Percentiles rank a stretch among this genome's conserved stretches.
Conservation (phyloP, 331 rosid genomes). For the Telfairia occidentalis region DNA sequence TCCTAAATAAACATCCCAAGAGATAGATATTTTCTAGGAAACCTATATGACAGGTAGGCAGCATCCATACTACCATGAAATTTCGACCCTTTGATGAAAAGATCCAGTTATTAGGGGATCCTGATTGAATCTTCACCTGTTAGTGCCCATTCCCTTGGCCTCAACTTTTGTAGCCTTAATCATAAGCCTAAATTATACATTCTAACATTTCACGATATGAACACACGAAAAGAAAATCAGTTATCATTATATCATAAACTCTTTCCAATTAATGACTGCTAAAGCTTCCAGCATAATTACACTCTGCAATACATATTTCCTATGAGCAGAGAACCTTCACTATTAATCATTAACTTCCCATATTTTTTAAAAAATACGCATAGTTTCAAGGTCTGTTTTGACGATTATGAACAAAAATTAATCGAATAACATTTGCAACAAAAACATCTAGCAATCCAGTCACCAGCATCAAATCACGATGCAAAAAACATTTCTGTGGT, state of each 20-base stretch:
- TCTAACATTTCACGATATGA: neutral
- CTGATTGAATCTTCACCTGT: neutral
- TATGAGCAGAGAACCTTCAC: neutral
- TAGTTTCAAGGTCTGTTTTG: neutral
- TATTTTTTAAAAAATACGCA: neutral
- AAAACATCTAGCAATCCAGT: neutral
- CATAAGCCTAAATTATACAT: neutral
- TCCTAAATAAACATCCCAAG: neutral
- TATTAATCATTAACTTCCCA: neutral
- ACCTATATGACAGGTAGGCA: neutral
- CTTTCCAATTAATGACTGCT: neutral
- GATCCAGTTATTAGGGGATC: neutral
- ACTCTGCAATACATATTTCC: neutral
- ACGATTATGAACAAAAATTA: neutral
- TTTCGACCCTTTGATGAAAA: neutral
- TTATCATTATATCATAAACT: neutral
- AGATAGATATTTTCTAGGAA: neutral
- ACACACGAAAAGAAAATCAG: neutral
- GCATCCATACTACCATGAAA: neutral
- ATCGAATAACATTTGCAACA: neutral
- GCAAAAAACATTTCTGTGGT: neutral
- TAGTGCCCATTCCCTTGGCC: neutral
- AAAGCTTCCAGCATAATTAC: neutral
- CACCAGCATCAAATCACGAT: slow-evolving; percentile 7
- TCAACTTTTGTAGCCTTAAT: neutral